phyloP scores from a whole-genome alignment of 768 basidiomycete species.

The Neoboletus subvelutipes region DNA sequence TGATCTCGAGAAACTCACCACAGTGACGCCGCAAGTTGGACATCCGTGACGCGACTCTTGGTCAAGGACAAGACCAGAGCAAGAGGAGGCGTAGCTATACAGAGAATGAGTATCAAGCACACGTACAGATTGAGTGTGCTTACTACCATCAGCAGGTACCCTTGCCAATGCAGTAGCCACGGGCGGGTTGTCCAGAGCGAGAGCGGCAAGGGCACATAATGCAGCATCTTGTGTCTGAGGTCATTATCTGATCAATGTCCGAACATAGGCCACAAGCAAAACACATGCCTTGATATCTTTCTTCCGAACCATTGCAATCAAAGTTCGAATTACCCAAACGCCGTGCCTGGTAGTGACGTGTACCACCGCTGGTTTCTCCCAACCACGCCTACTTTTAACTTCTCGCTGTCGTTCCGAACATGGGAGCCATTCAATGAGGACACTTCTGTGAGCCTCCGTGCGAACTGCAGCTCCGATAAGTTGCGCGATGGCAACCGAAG shows the following conservation, averaged over 20 bases:
- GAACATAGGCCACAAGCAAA: not conserved
- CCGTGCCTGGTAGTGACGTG: slow-evolving; percentile 44
- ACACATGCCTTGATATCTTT: slow-evolving; percentile 53
- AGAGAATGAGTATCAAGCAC: slow-evolving; percentile 5
- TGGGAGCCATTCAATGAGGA: slow-evolving; percentile 64
- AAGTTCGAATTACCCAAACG: slow-evolving; percentile 57
- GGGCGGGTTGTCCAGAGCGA: slow-evolving; percentile 59
- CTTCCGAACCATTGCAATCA: slow-evolving; percentile 47
- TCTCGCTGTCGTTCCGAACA: slow-evolving; percentile 53
- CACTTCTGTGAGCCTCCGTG: slow-evolving; percentile 45
- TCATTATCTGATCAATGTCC: not conserved
- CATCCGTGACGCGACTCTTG: slow-evolving; percentile 57
- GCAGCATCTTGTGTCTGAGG: slow-evolving; percentile 64
- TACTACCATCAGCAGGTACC: slow-evolving; percentile 40
- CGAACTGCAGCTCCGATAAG: slow-evolving; percentile 56
- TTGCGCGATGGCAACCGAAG: slow-evolving; percentile 54
- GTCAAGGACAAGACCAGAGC: slow-evolving; percentile 48
- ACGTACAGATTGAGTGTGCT: slow-evolving; percentile 22
- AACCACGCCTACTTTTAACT: slow-evolving; percentile 61
- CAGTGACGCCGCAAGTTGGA: slow-evolving; percentile 68
- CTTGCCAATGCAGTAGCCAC: slow-evolving; percentile 53
- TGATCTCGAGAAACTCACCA: slow-evolving; percentile 45
- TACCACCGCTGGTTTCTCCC: slow-evolving; percentile 60
- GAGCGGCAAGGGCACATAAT: slow-evolving; percentile 59
- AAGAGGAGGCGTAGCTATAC: slow-evolving; percentile 27